Conservation (phyloP, 139 green algal species). For the Yamagishiella unicocca region DNA sequence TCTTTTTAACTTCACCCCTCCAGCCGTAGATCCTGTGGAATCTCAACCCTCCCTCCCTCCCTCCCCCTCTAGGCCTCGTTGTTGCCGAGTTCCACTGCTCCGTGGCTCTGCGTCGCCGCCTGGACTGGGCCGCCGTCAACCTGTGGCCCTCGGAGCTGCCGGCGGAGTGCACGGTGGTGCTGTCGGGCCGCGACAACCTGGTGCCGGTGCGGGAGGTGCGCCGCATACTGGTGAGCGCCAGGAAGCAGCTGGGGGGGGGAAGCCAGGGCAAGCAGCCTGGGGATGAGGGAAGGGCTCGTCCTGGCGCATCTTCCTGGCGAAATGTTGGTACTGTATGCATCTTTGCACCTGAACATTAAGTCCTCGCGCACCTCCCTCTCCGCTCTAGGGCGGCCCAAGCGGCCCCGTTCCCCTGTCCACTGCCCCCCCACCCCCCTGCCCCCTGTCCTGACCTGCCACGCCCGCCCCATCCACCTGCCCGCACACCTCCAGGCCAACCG, state of each 20-base stretch:
- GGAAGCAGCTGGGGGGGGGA: background rate
- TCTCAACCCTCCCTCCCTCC: background rate
- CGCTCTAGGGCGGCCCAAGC: too few species aligned
- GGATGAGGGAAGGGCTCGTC: background rate
- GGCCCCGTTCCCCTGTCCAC: too few species aligned
- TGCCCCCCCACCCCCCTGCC: too few species aligned
- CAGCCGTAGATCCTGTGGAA: too few species aligned
- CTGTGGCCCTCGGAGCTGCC: conserved; percentile 58
- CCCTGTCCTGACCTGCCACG: background rate
- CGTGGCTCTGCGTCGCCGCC: conserved; percentile 47
- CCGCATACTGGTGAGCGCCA: conserved; percentile 39
- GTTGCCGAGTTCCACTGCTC: conserved; percentile 53
- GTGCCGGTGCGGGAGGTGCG: conserved; percentile 47
- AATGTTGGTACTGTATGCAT: too few species aligned
- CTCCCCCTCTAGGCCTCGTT: conserved; percentile 38
- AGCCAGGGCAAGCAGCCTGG: too few species aligned
- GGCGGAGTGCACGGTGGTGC: conserved; percentile 30
- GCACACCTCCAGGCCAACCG: background rate
- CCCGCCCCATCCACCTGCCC: background rate
- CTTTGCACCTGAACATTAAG: too few species aligned
- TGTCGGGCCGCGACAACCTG: conserved; percentile 53
- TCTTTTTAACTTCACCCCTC: too few species aligned
- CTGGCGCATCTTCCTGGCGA: too few species aligned
- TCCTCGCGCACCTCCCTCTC: too few species aligned
- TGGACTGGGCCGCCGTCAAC: conserved; percentile 57